Conservation (phyloP, 805 yeast genomes). For the Candida piceae region DNA sequence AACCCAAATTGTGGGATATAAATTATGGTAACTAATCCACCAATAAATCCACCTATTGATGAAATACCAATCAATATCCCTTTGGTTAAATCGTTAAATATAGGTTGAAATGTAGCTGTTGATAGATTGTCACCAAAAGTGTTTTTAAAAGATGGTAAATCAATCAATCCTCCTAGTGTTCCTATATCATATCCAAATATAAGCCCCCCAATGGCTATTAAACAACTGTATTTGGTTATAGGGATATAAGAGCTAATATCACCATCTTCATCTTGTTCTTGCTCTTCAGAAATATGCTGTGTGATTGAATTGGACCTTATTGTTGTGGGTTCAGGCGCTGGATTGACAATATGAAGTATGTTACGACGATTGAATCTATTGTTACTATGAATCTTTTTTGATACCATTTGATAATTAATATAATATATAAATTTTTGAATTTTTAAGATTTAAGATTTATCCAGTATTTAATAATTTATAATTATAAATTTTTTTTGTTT, state of each 20-base stretch:
- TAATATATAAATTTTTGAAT: no score
- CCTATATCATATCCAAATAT: conserved; percentile 35
- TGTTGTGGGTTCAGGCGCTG: no score
- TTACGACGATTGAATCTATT: no score
- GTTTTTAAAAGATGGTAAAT: conserved; percentile 23
- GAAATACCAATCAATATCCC: conserved; percentile 29
- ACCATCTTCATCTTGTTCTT: neutral
- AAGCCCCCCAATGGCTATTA: conserved; percentile 30
- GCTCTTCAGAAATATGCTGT: neutral
- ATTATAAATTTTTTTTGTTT: no score
- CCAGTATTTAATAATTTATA: no score
- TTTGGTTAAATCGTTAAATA: conserved; percentile 20
- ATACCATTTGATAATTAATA: no score
- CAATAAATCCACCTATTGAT: conserved; percentile 28
- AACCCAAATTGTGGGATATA: conserved; percentile 25
- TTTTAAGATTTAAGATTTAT: no score
- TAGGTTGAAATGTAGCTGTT: neutral
- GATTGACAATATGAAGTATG: no score
- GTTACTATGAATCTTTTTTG: no score
- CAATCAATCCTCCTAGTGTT: conserved; percentile 31
- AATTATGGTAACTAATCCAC: conserved; percentile 25
- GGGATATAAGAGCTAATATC: conserved; percentile 17
- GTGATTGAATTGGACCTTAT: no score
- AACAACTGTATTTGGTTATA: conserved; percentile 19
- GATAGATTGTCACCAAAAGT: conserved; percentile 21